Evolutionary conservation across 371 early-diverging fungal species (phyloP).

Genomic region (Encephalitozoon romaleae): DNA sequence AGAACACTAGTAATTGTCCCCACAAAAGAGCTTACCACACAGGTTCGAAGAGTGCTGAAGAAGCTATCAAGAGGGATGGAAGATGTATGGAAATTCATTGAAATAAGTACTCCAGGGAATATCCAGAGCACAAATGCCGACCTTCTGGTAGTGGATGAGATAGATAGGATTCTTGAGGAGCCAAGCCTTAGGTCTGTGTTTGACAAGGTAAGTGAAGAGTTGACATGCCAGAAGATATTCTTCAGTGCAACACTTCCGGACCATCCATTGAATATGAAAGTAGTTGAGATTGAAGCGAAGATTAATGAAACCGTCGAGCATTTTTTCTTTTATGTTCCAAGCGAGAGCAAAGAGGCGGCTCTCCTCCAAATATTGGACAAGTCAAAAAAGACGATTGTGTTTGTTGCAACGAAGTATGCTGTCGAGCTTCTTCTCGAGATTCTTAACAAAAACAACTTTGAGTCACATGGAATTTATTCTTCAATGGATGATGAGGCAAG

Average conservation of each 20-base stretch:
- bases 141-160: slow-evolving; percentile 60
- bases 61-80: slow-evolving; percentile 39
- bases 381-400: slow-evolving; percentile 50
- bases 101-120: slow-evolving; percentile 31
- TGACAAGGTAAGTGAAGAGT: slow-evolving; percentile 34
- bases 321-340: slow-evolving; percentile 50
- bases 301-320: slow-evolving; percentile 41
- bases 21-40: slow-evolving; percentile 56
- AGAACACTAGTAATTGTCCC: slow-evolving; percentile 64
- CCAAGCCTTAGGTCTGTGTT: slow-evolving; percentile 41
- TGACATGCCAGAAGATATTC: slow-evolving; percentile 51
- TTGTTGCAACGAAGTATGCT: slow-evolving; percentile 45
- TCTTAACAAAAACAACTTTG: slow-evolving; percentile 58
- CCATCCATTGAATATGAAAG: slow-evolving; percentile 25
- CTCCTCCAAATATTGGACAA: slow-evolving; percentile 22
- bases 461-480: slow-evolving; percentile 21
- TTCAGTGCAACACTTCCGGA: slow-evolving; percentile 60
- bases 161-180: slow-evolving; percentile 61
- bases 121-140: slow-evolving; percentile 13
- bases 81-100: slow-evolving; percentile 5
- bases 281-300: slow-evolving; percentile 46
- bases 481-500: slow-evolving; percentile 58
- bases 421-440: slow-evolving; percentile 38
- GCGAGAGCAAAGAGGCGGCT: slow-evolving; percentile 40
- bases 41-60: slow-evolving; percentile 39